phyloP scores from a whole-genome alignment of 2,329 filamentous ascomycete species.

The Xenoacremonium recifei region DNA sequence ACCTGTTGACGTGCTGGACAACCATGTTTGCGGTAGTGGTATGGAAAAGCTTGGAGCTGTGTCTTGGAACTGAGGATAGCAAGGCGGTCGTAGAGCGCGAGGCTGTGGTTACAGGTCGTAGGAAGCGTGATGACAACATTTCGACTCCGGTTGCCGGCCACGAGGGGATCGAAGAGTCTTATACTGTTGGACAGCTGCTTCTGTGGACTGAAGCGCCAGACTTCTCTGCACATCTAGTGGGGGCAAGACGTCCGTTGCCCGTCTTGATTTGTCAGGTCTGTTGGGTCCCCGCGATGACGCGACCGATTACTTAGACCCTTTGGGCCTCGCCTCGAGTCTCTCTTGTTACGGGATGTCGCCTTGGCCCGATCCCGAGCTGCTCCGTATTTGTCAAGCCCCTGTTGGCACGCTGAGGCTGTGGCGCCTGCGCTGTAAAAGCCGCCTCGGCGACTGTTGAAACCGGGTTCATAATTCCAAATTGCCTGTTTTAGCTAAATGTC shows the following conservation, averaged over 20 bases:
- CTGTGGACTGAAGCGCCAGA: neutral
- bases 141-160: neutral
- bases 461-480: neutral
- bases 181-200: neutral
- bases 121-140: constrained; percentile 19
- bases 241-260: neutral
- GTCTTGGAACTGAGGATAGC: constrained; percentile 11
- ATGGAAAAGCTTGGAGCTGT: constrained; percentile 27
- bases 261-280: neutral
- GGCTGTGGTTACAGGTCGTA: constrained; percentile 16
- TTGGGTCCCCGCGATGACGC: constrained; percentile 2
- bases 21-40: constrained; percentile 40
- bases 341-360: neutral
- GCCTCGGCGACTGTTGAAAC: neutral
- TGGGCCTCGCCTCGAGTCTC: neutral
- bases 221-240: neutral
- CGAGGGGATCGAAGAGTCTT: neutral
- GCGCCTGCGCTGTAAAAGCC: too few relatives aligned
- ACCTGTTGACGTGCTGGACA: constrained; percentile 44
- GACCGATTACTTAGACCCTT: neutral
- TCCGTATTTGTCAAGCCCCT: neutral
- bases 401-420: too few relatives aligned
- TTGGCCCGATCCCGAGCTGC: neutral
- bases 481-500: too few relatives aligned
- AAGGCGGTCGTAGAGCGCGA: too few relatives aligned